Evolutionary conservation across 1,139 yeast genomes (phyloP).

Genomic region (Eremothecium cymbalariae): DNA sequence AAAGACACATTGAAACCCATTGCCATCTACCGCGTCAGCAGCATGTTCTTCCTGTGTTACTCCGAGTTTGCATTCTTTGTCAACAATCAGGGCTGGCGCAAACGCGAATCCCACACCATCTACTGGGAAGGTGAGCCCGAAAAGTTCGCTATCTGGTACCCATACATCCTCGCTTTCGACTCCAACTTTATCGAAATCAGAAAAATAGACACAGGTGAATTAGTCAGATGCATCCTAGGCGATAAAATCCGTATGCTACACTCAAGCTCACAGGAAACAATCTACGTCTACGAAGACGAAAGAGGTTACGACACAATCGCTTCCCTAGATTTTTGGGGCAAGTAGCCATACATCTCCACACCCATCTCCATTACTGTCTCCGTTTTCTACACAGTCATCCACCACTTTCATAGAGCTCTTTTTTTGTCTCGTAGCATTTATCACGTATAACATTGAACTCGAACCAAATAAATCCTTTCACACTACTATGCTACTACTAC

Average conservation of each 20-base stretch:
- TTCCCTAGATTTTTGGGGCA: constrained; percentile 79
- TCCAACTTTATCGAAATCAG: constrained; percentile 85
- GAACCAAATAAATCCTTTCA: too few species aligned
- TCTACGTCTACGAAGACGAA: constrained; percentile 88
- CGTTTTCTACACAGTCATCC: too few species aligned
- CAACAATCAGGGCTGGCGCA: constrained; percentile 93
- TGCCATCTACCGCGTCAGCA: constrained; percentile 82
- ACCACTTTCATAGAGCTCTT: too few species aligned
- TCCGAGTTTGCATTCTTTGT: constrained; percentile 92
- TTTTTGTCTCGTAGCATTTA: too few species aligned
- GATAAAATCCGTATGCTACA: constrained; percentile 85
- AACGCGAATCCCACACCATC: constrained; percentile 87
- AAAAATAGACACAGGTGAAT: constrained; percentile 78
- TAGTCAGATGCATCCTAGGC: constrained; percentile 85
- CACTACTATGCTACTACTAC: too few species aligned
- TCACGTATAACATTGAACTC: too few species aligned
- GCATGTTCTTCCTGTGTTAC: constrained; percentile 78
- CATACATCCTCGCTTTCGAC: constrained; percentile 86
- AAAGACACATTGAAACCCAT: constrained; percentile 70
- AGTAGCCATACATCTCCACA: too few species aligned
- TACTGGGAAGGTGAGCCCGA: constrained; percentile 97
- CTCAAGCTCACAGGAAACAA: constrained; percentile 85
- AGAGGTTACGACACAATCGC: constrained; percentile 87
- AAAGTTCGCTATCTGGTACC: constrained; percentile 87
- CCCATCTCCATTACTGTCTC: too few species aligned